Evolutionary conservation across 345 rosid species (phyloP).

Genomic region (Cardamine resedifolia): DNA sequence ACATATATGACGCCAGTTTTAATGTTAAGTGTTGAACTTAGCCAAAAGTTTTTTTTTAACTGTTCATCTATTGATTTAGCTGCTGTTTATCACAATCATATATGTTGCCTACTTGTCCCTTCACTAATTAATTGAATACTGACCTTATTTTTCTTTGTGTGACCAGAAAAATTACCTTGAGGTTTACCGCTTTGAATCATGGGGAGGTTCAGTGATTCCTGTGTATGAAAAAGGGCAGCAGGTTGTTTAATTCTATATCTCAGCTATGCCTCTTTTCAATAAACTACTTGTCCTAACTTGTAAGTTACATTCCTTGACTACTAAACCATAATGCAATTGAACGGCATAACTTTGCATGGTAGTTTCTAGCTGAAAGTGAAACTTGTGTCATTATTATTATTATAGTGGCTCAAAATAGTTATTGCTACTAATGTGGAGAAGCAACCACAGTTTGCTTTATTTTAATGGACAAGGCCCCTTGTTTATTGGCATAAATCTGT

Average conservation of each 20-base stretch:
- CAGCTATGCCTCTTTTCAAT: constrained; percentile 1
- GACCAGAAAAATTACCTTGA: constrained; percentile 92
- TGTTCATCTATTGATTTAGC: background rate
- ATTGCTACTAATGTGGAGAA: constrained; percentile 2
- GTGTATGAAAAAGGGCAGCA: constrained; percentile 76
- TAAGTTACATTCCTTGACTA: constrained; percentile 2
- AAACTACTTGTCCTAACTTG: background rate
- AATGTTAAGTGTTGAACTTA: background rate
- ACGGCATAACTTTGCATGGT: constrained; percentile 7
- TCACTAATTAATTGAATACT: constrained; percentile 19
- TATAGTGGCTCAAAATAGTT: background rate
- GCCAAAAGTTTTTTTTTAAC: background rate
- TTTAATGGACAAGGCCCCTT: background rate
- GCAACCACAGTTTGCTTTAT: constrained; percentile 4
- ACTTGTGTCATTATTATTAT: constrained; percentile 4
- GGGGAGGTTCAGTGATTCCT: constrained; percentile 97
- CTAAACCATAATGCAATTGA: constrained; percentile 12
- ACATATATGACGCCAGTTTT: background rate
- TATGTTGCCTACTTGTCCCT: background rate
- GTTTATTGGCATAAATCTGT: constrained; percentile 5
- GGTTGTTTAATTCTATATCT: constrained; percentile 31
- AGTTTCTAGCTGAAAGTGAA: constrained; percentile 13
- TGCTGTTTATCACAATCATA: background rate
- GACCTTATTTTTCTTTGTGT: constrained; percentile 35
- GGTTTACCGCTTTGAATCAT: constrained; percentile 89